Percentiles rank a stretch among this genome's conserved stretches.
phyloP scores from a whole-genome alignment of 2,329 filamentous ascomycete species.

The Beauveria australis region DNA sequence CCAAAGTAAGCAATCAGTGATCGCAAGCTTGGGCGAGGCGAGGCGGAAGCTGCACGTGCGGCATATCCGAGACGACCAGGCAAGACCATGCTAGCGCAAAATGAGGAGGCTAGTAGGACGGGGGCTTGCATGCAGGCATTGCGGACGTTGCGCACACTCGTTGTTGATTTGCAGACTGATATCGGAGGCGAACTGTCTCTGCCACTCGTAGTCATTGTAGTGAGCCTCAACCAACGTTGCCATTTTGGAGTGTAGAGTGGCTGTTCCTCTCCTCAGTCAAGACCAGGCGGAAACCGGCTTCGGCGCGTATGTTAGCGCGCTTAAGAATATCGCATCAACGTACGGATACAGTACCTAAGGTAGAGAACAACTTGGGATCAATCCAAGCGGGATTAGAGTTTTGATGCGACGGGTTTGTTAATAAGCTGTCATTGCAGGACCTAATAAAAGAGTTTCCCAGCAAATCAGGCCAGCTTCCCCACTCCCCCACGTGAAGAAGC shows the following conservation, averaged over 20 bases:
- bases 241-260: not conserved
- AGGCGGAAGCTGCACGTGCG: not conserved
- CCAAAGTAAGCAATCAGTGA: not conserved
- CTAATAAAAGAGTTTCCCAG: not conserved
- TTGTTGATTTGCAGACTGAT: not conserved
- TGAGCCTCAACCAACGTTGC: not conserved
- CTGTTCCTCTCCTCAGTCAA: no score
- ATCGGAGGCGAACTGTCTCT: not conserved
- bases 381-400: constrained; percentile 1
- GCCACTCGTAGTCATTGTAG: no score
- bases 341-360: no score
- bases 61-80: not conserved
- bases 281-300: not conserved
- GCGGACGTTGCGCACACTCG: not conserved
- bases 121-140: not conserved
- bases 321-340: not conserved
- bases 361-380: not conserved
- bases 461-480: constrained; percentile 5
- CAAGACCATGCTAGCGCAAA: not conserved
- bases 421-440: not conserved
- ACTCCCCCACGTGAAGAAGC: constrained; percentile 8
- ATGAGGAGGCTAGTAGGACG: not conserved
- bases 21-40: not conserved
- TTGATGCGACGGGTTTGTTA: not conserved
- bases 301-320: not conserved